Base-by-base conservation (phyloP, 1,284 basidiomycete species). In the Phaffia rhodozyma region DNA sequence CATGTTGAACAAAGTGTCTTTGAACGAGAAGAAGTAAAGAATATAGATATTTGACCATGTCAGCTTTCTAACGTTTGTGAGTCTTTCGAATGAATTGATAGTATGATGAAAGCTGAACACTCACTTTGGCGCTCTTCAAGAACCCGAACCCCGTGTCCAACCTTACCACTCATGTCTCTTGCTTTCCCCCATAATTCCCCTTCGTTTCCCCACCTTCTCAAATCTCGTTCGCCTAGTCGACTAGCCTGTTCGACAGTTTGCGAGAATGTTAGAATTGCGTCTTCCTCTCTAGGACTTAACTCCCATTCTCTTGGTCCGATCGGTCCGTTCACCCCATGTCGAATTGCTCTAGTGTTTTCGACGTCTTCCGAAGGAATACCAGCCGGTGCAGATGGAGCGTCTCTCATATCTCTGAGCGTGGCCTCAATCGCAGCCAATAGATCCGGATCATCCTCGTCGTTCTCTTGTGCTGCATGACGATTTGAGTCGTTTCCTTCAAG, bases 361-460 rank as follows among this genome's bases (percentile, higher is more conserved):
- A 68, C 79, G 75, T 32, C 82, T 77, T 7, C 48, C 32, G 82
- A 81, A 60, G 85, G 82, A 3, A 82, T 71, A 13, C 79, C 83
- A 3, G 81, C 71, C 1, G 89, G 89, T 0, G 89, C 89, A 70
- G 86, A 89, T 1, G 90, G 85, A 66, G 80, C 83, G 0, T 86
- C 86, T 9, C 86, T 84, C 32, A 85, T 85, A 71, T 98, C 96
- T 16, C 85, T 81, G 68, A 99, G 75, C 72, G 89, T 92, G 0
- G 96, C 96, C 71, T 97, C 93, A 65, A 98, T 99, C 0, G 96
- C 96, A 18, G 94, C 89, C 61, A 82, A 84, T 27, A 99, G 79
- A 69, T 98, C 91, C 13, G 90, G 88, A 73, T 98, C 94, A 27
- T 97, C 88, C 55, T 93, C 91, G 27, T 91, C 90, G 18, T 83